These are phyloP conservation scores for Nidula niveotomentosa DNA, from an alignment of 1,284 basidiomycete species.

Conservation along the genomic window DNA sequence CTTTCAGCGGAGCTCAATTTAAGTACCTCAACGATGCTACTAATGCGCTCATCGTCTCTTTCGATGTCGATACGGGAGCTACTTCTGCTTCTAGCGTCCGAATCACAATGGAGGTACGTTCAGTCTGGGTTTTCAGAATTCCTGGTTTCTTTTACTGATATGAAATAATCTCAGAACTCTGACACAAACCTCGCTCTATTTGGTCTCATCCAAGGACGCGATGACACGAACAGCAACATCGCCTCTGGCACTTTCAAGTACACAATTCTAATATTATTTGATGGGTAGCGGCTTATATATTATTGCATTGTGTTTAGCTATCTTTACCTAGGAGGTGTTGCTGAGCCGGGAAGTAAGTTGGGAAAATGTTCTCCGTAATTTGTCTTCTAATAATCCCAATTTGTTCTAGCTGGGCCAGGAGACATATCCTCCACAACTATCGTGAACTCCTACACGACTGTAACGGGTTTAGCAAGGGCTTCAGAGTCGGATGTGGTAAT, in stretches of 20 bases:
- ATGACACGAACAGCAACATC: slow-evolving; percentile 1
- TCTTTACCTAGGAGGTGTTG: slow-evolving; percentile 5
- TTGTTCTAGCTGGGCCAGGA: no score
- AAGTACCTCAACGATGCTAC: not conserved
- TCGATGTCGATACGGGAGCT: not conserved
- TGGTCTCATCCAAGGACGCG: slow-evolving; percentile 5
- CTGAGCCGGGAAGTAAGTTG: slow-evolving; percentile 4
- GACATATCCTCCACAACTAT: not conserved
- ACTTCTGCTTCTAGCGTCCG: not conserved
- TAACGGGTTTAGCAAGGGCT: not conserved
- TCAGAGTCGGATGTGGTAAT: not conserved
- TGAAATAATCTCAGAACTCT: slow-evolving; percentile 1
- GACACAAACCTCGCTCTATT: not conserved
- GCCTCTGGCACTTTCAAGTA: slow-evolving; percentile 5
- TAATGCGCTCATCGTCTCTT: slow-evolving; percentile 5
- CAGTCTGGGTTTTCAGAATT: not conserved
- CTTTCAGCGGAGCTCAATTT: slow-evolving; percentile 1
- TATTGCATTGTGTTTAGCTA: slow-evolving; percentile 1
- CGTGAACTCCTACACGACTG: not conserved
- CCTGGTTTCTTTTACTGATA: not conserved
- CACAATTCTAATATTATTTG: not conserved
- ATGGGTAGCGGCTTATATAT: not conserved
- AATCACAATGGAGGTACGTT: not conserved
- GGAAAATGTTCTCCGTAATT: no score
- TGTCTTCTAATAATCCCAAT: no score